These are phyloP conservation scores for Saccharomyces uvarum DNA, from an alignment of 1,139 yeast species.

Conservation along the genomic window DNA sequence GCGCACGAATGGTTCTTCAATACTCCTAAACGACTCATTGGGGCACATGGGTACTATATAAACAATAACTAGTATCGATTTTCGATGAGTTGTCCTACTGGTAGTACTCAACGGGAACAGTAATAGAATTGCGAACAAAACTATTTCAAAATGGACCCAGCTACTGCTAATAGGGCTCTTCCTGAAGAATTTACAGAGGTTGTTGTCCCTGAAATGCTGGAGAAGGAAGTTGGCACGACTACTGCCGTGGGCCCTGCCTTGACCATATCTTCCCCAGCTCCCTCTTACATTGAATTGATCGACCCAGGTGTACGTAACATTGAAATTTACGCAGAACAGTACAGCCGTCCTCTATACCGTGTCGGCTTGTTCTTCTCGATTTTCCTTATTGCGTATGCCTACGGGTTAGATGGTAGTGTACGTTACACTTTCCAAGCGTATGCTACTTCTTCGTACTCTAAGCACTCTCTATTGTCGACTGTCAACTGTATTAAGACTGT, in stretches of 20 bases:
- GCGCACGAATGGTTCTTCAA: not conserved
- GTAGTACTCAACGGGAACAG: too few species aligned
- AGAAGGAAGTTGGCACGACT: not conserved
- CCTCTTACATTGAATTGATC: not conserved
- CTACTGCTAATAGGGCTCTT: not conserved
- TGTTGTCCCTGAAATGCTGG: not conserved
- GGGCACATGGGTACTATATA: not conserved
- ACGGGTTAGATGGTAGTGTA: constrained; percentile 51
- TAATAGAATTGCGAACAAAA: not conserved
- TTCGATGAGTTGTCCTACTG: not conserved
- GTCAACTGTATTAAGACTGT: constrained; percentile 54
- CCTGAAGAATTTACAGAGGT: not conserved
- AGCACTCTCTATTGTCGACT: constrained; percentile 55
- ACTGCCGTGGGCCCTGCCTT: not conserved
- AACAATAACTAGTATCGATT: not conserved
- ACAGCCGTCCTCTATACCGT: constrained; percentile 13
- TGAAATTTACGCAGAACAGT: constrained; percentile 20
- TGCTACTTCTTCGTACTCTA: constrained; percentile 49
- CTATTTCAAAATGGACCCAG: not conserved
- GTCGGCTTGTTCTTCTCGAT: constrained; percentile 36
- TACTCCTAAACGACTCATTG: not conserved
- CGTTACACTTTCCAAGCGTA: constrained; percentile 42
- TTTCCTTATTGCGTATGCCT: constrained; percentile 54
- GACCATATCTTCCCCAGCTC: not conserved
- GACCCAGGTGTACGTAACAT: constrained; percentile 8